Conservation (phyloP, 106 monocot genomes). For the Phalaenopsis equestris region DNA sequence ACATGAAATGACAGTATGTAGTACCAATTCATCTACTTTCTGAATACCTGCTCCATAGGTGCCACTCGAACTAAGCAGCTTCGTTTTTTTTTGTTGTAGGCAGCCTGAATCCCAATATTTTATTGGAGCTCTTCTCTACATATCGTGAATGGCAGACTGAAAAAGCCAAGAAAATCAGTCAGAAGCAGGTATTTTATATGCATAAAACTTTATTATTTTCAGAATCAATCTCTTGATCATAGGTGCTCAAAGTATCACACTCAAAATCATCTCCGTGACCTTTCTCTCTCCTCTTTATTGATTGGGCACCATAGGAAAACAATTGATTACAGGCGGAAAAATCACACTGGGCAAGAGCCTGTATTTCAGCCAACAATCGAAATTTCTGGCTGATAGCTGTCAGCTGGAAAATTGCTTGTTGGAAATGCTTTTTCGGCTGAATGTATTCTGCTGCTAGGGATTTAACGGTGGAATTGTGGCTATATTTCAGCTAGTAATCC, state of each 20-base stretch:
- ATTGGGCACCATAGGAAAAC: too few species aligned
- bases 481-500: too few species aligned
- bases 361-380: too few species aligned
- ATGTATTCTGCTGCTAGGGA: too few species aligned
- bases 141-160: constrained; percentile 92
- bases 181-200: constrained; percentile 52
- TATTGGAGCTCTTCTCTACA: constrained; percentile 78
- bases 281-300: too few species aligned
- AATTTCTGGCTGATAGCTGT: too few species aligned
- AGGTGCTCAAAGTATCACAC: not conserved
- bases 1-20: not conserved
- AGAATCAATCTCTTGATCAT: not conserved
- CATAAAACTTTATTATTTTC: not conserved
- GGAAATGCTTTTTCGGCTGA: too few species aligned
- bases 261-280: not conserved
- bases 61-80: not conserved
- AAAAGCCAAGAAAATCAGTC: constrained; percentile 60
- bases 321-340: too few species aligned
- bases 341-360: too few species aligned
- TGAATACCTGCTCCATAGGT: not conserved
- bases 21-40: not conserved
- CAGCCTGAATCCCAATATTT: constrained; percentile 61
- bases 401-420: too few species aligned
- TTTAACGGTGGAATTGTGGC: too few species aligned
- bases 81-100: constrained; percentile 27